Evolutionary conservation across 257 asterid genomes (phyloP).

Genomic region (Nicotiana noctiflora): DNA sequence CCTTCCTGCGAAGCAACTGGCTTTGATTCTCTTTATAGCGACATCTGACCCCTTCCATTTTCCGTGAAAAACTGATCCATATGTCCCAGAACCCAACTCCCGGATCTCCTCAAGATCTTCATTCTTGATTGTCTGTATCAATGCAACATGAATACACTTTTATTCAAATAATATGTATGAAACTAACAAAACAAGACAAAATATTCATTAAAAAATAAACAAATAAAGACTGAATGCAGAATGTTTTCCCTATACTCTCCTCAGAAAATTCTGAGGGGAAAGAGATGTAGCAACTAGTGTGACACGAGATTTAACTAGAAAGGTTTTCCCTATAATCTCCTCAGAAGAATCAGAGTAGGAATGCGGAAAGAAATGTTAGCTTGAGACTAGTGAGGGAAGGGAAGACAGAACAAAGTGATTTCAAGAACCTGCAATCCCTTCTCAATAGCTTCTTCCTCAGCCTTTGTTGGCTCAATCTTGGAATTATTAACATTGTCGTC

Average conservation of each 20-base stretch:
- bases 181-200: neutral
- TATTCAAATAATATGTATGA: neutral
- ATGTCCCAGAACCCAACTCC: constrained; percentile 92
- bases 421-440: constrained; percentile 81
- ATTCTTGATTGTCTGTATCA: constrained; percentile 63
- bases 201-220: neutral
- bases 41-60: constrained; percentile 99
- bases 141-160: constrained; percentile 4
- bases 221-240: neutral
- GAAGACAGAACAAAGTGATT: neutral
- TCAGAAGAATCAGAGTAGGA: neutral
- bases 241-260: neutral
- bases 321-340: neutral
- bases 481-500: constrained; percentile 56
- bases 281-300: neutral
- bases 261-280: neutral
- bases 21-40: constrained; percentile 91
- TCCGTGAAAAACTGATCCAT: constrained; percentile 92
- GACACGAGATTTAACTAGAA: neutral
- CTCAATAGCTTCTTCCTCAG: constrained; percentile 89
- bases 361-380: neutral
- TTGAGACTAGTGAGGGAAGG: neutral
- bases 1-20: constrained; percentile 95
- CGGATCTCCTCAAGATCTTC: constrained; percentile 97
- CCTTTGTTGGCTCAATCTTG: constrained; percentile 86